A percentile compares a stretch with the other conserved stretches of the same genome.
phyloP scores from a whole-genome alignment of 495 filamentous ascomycete species.

The Clohesyomyces aquaticus region DNA sequence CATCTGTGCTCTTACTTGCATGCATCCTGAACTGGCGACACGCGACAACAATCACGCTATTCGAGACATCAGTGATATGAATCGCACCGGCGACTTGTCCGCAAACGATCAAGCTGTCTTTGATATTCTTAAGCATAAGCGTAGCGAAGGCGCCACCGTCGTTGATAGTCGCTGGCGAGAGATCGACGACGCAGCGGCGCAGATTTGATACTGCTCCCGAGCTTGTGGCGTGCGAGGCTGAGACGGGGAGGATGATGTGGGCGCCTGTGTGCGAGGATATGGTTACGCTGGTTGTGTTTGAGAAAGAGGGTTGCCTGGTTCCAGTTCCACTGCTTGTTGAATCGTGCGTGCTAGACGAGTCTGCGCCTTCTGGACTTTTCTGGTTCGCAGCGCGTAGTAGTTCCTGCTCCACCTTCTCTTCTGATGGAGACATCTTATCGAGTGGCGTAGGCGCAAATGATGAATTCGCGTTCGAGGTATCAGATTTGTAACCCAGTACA shows the following conservation, averaged over 20 bases:
- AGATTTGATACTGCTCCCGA: slow-evolving; percentile 76
- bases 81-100: slow-evolving; percentile 77
- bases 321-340: slow-evolving; percentile 2
- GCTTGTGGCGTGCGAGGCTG: slow-evolving; percentile 66
- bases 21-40: slow-evolving; percentile 87
- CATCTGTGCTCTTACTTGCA: slow-evolving; percentile 72
- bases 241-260: slow-evolving; percentile 75
- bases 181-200: slow-evolving; percentile 73
- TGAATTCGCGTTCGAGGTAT: slow-evolving; percentile 53
- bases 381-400: neutral
- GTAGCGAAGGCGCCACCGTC: slow-evolving; percentile 73
- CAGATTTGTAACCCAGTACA: slow-evolving; percentile 50
- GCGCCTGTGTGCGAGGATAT: slow-evolving; percentile 64
- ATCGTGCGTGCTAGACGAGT: too few relatives aligned
- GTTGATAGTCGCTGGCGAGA: slow-evolving; percentile 65
- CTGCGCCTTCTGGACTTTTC: neutral
- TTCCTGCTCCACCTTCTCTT: slow-evolving; percentile 36
- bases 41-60: slow-evolving; percentile 74
- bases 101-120: slow-evolving; percentile 70
- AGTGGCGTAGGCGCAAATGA: slow-evolving; percentile 54
- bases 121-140: slow-evolving; percentile 71
- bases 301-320: slow-evolving; percentile 63
- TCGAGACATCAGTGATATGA: slow-evolving; percentile 75
- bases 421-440: slow-evolving; percentile 54
- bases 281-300: slow-evolving; percentile 60